Base-by-base conservation (phyloP, 2,329 filamentous ascomycete species). In the Harringtonia lauricola region DNA sequence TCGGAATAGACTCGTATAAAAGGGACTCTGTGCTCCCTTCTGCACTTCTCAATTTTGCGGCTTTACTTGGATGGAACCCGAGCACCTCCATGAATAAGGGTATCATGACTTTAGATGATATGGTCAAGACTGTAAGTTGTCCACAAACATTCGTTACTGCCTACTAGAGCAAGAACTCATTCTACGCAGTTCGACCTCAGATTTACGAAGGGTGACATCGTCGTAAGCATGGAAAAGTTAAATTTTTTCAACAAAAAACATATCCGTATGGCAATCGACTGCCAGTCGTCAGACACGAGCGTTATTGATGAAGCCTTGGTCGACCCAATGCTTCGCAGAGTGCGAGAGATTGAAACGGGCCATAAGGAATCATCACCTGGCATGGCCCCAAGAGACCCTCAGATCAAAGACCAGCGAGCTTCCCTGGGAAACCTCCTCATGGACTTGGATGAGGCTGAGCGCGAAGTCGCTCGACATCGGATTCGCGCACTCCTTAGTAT, bases 181-280 rank as follows among this genome's bases (percentile, higher is more conserved):
- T 22, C 13, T 36, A 15, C 2, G n/a, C 17, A 43, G 41, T 38
- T 38, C 34, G 35, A 15, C 37, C 71, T 94, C 51, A 88, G 87
- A 56, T 94, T 95, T 63, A 96, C 88, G 3, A 86, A 83, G 54
- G 90, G 90, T 10, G 89, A 95, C 59, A 86, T 89, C 8, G 82
- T 83, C 14, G 86, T 95, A 17, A 79, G 83, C 18, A 74, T 81
- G 41, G 77, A 80, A 39, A 98, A 96, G 58, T 72, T 96, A 15
- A 74, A 77, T 53, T 86, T 81, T 59, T 73, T 96, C 39, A 86
- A 95, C 36, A 51, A 51, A n/a, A 51, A 53, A 22, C 58, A 61
- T 44, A 46, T 54, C 12, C 45, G 44, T 3, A 47, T 42, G 3
- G 49, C 55, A 2, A 43, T 54, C 9, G 29, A 49, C 9, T 35